Evolutionary conservation across 495 filamentous ascomycete species (phyloP), one percentile per base, ranked within the genome.

Genomic region (Aspergillus coremiiformis): DNA sequence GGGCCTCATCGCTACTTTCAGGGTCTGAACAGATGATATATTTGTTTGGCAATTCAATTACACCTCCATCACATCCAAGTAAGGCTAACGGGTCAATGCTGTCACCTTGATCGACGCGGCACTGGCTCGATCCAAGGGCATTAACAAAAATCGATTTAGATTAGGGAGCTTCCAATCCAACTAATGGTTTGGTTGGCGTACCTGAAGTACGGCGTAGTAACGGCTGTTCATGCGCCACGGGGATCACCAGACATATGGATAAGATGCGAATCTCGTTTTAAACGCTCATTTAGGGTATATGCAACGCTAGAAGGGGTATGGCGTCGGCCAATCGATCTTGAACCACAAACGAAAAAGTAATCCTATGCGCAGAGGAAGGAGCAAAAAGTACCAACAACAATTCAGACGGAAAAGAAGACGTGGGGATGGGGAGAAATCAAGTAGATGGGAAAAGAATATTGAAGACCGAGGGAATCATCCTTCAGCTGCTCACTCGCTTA

Each of bases 401-500:
- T 21, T 45, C 1, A 23, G 21, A 49, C 8, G 14, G 19, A 10
- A 29, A 24, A 11, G 0, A 45, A 23, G 14, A 15, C 12, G 12
- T 45, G 17, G 17, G 32, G 6, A 44, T 33, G 39, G 11, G 27
- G 22, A 19, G 44, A 44, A 49, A 23, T 11, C 9, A 32, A 27
- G 47, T 43, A 14, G 24, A 29, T 39, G 27, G 21, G 29, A 49
- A 49, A 55, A 27, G 33, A 54, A 41, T 43, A 17, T 37, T 11
- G 46, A 39, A 42, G 23, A 27, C 23, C 20, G 12, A 9, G 12
- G 1, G 44, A 10, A 10, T 23, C 19, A 11, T 26, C 33, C 23
- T 39, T 75, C 51, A 78, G 56, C 66, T 76, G 8, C 76, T 83
- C 50, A 82, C 84, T 50, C 89, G 72, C 64, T 86, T 76, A 39